These are phyloP conservation scores for Podila verticillata DNA, from an alignment of 192 early-diverging fungal species.

Conservation along the genomic window DNA sequence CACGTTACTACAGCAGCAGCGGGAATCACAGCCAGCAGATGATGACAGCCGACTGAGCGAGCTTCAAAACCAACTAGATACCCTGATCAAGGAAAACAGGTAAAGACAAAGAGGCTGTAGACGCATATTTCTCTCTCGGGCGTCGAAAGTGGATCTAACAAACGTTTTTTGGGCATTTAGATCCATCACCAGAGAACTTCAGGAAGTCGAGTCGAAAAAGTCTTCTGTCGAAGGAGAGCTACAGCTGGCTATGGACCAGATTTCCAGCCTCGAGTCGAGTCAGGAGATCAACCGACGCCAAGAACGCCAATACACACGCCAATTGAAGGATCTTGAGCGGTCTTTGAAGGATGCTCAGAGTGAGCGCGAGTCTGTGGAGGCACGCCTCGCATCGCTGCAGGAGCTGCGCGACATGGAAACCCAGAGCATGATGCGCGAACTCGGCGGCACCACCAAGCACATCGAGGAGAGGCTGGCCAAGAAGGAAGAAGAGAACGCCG, in stretches of 20 bases:
- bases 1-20: constrained; percentile 56
- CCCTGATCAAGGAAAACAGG: constrained; percentile 34
- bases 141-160: no score
- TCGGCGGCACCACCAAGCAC: constrained; percentile 45
- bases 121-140: neutral
- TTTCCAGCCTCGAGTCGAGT: constrained; percentile 34
- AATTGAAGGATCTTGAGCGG: constrained; percentile 43
- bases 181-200: constrained; percentile 21
- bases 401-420: constrained; percentile 38
- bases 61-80: constrained; percentile 38
- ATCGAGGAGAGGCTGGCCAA: constrained; percentile 46
- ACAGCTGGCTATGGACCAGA: constrained; percentile 43
- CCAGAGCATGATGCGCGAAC: constrained; percentile 44
- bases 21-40: constrained; percentile 24
- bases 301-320: constrained; percentile 35
- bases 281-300: constrained; percentile 43
- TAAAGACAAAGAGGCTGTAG: neutral
- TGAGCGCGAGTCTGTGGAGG: constrained; percentile 33
- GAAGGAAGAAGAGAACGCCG: constrained; percentile 60
- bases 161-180: neutral
- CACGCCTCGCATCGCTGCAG: constrained; percentile 40
- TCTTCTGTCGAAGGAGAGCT: constrained; percentile 23
- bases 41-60: constrained; percentile 32
- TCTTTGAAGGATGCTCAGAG: constrained; percentile 35
- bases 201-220: constrained; percentile 25